Evolutionary conservation across 1,284 basidiomycete genomes (phyloP).

Genomic region (Cutaneotrichosporon cutaneum): DNA sequence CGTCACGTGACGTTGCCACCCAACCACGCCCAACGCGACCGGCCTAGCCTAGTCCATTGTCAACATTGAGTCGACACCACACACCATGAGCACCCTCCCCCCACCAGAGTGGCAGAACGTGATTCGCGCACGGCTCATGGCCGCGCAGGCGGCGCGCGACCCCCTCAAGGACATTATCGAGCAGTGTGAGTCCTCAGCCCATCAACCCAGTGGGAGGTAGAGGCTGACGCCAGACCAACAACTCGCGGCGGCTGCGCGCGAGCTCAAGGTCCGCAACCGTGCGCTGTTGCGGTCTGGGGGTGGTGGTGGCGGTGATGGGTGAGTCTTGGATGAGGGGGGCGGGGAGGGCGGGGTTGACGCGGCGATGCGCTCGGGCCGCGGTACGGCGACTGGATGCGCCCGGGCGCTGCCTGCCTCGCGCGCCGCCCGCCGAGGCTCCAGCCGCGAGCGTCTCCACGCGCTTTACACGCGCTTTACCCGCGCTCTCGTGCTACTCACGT

Average conservation of each 20-base stretch:
- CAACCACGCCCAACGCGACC: not conserved
- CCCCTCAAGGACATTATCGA: constrained; percentile 75
- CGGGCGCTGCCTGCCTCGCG: no score
- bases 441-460: no score
- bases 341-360: not conserved
- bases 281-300: constrained; percentile 62
- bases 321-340: constrained; percentile 54
- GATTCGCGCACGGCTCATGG: constrained; percentile 64
- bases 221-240: constrained; percentile 65
- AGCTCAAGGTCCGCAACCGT: constrained; percentile 83
- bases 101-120: constrained; percentile 48
- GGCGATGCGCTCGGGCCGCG: not conserved
- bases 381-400: no score
- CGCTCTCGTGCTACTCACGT: no score
- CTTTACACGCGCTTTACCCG: no score
- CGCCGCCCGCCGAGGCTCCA: no score
- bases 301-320: constrained; percentile 52
- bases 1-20: not conserved
- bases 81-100: constrained; percentile 8
- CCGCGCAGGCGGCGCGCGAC: constrained; percentile 65
- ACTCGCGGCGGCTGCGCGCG: constrained; percentile 81
- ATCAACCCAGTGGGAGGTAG: no score
- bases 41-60: not conserved
- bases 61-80: constrained; percentile 4
- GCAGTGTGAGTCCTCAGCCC: constrained; percentile 62